Conservation (phyloP, 2,329 filamentous ascomycete genomes). For the Ophiostoma australiae region DNA sequence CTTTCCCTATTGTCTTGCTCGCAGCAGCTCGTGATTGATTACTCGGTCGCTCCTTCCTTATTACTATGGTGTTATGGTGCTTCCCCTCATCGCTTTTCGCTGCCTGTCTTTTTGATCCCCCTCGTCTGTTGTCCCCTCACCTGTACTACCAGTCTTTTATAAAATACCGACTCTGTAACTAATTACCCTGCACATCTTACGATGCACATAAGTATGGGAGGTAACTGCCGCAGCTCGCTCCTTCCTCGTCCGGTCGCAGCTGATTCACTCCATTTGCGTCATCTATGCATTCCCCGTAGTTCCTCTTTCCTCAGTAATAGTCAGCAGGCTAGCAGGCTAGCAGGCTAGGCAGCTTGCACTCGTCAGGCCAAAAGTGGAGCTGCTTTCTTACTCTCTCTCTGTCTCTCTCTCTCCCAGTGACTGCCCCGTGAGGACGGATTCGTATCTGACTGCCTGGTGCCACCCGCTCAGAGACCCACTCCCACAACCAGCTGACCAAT, state of each 20-base stretch:
- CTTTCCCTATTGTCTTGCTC: neutral
- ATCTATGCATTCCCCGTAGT: neutral
- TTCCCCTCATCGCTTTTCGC: neutral
- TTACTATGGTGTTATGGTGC: neutral
- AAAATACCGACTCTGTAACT: neutral
- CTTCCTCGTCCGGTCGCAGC: slow-evolving; percentile 1
- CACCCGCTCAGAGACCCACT: neutral
- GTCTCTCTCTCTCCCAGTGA: neutral
- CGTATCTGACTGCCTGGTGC: slow-evolving; percentile 9
- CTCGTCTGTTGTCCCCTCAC: neutral
- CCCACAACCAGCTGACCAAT: neutral
- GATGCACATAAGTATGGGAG: no score
- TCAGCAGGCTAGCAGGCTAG: no score
- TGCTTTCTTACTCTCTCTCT: neutral
- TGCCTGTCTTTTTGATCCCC: neutral
- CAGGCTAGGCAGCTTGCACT: neutral
- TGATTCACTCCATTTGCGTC: slow-evolving; percentile 7
- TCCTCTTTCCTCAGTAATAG: no score
- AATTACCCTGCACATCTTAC: no score
- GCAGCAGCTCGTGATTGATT: neutral
- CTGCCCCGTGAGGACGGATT: neutral
- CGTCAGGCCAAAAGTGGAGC: neutral
- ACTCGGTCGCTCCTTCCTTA: neutral
- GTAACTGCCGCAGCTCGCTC: neutral
- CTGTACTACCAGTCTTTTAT: neutral